Percentiles rank a stretch among this genome's conserved stretches.
Conservation (phyloP, 495 filamentous ascomycete genomes). For the Opeltia flavorubescens region DNA sequence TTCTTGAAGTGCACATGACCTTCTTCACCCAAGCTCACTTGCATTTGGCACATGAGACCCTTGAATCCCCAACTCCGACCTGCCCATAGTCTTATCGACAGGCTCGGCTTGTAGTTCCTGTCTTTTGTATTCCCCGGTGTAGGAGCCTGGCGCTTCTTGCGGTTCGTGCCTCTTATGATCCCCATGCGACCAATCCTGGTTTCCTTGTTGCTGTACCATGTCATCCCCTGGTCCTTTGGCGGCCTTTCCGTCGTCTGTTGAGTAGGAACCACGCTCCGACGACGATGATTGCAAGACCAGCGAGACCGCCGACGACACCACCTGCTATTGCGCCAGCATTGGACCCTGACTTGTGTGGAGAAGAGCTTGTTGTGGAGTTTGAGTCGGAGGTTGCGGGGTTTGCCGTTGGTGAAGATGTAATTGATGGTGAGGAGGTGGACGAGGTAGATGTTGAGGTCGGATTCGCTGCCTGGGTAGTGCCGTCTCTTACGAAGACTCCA, state of each 20-base stretch:
- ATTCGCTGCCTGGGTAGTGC: background rate
- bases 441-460: background rate
- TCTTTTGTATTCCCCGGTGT: background rate
- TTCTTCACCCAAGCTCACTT: background rate
- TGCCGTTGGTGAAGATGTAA: background rate
- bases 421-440: background rate
- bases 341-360: background rate
- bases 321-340: conserved; percentile 3
- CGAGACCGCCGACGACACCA: background rate
- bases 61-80: background rate
- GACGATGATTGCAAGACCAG: background rate
- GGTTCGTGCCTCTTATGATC: background rate
- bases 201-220: background rate
- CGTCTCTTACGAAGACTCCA: background rate
- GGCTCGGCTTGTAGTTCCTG: background rate
- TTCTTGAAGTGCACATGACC: no score
- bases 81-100: background rate
- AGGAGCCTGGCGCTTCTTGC: background rate
- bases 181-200: background rate
- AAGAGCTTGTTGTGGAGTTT: background rate
- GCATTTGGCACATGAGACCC: background rate
- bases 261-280: background rate
- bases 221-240: background rate
- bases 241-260: background rate
- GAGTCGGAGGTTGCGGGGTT: background rate